Conservation (phyloP, 164 flowering plant species). For the grape (Vitis vinifera) region DNA sequence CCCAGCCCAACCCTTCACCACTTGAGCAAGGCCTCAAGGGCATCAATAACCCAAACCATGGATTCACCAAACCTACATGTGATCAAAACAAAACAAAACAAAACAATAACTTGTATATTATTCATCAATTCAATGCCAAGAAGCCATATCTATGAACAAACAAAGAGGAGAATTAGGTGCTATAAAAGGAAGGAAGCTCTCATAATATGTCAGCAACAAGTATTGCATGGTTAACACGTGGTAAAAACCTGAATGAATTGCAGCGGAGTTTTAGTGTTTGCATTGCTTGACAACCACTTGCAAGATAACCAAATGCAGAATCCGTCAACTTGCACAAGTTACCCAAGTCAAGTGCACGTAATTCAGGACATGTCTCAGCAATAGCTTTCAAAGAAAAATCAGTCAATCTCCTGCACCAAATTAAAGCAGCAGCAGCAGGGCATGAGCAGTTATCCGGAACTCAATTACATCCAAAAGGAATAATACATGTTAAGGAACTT, state of each 20-base stretch:
- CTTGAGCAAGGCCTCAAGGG: no score
- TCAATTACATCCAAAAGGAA: background rate
- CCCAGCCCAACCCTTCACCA: no score
- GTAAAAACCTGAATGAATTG: slow-evolving; percentile 68
- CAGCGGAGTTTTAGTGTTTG: slow-evolving; percentile 53
- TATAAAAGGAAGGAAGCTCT: background rate
- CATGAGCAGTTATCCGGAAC: background rate
- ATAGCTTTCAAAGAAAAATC: slow-evolving; percentile 67
- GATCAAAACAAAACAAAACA: no score
- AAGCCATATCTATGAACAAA: no score
- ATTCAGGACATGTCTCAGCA: slow-evolving; percentile 48
- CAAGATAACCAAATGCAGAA: slow-evolving; percentile 56
- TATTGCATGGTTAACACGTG: no score
- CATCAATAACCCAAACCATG: no score
- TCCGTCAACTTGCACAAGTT: slow-evolving; percentile 75
- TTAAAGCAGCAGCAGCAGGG: slow-evolving; percentile 6
- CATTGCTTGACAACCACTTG: slow-evolving; percentile 67
- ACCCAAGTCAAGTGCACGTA: slow-evolving; percentile 58
- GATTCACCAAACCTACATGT: no score
- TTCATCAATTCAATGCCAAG: no score
- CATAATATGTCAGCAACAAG: no score
- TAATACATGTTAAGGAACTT: slow-evolving; percentile 19
- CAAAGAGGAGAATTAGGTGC: background rate
- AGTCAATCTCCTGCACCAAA: slow-evolving; percentile 67
- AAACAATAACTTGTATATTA: no score